These are phyloP conservation scores for Thalia dealbata DNA, from an alignment of 176 grass and related monocot genomes.

Conservation along the genomic window DNA sequence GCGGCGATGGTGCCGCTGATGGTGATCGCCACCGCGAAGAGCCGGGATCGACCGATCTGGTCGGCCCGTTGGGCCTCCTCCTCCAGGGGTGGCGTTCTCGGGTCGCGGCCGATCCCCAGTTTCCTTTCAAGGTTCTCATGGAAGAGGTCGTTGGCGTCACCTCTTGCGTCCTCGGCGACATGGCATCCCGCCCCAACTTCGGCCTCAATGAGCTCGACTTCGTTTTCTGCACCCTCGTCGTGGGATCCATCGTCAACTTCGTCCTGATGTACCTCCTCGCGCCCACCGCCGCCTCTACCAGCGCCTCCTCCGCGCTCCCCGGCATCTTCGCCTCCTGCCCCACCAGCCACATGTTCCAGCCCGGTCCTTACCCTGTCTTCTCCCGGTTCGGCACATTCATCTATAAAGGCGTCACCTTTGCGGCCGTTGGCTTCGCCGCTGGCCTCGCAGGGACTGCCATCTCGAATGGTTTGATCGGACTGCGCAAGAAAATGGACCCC, in stretches of 20 bases:
- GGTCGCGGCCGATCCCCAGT: constrained; percentile 1
- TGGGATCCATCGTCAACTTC: constrained; percentile 9
- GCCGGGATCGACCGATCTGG: background rate
- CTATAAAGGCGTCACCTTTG: constrained; percentile 9
- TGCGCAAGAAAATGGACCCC: constrained; percentile 3
- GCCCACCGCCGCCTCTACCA: background rate
- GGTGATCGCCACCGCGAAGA: background rate
- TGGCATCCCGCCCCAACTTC: constrained; percentile 11
- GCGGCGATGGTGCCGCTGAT: background rate
- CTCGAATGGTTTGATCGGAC: background rate
- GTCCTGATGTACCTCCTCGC: constrained; percentile 6
- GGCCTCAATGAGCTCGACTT: constrained; percentile 10
- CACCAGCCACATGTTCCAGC: constrained; percentile 6
- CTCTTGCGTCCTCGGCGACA: background rate
- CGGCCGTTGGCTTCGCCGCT: constrained; percentile 1
- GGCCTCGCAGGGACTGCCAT: constrained; percentile 4
- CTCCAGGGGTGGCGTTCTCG: constrained; percentile 3
- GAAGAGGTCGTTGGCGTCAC: constrained; percentile 8
- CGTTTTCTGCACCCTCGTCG: constrained; percentile 9
- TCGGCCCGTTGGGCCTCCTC: background rate
- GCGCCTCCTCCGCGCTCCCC: background rate
- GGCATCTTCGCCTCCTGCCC: constrained; percentile 4
- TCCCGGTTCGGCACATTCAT: background rate
- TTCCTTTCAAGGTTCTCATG: constrained; percentile 12
- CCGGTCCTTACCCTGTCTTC: constrained; percentile 4